Base-by-base conservation (phyloP, 768 basidiomycete species). In the Postia placenta region DNA sequence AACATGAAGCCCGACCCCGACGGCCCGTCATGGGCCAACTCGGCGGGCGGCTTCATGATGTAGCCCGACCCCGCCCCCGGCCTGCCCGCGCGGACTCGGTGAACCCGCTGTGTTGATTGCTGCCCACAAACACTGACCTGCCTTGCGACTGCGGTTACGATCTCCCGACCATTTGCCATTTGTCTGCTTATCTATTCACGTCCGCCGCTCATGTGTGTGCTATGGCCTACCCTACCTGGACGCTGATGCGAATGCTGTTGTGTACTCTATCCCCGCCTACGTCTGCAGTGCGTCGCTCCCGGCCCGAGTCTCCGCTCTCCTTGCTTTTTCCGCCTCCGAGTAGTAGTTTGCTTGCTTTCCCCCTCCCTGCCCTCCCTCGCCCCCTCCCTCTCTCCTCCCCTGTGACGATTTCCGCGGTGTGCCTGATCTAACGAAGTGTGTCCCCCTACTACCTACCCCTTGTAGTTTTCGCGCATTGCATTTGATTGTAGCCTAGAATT, bases 1-100 rank as follows among this genome's bases (percentile, higher is more conserved):
- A 51, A 51, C 20, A 52, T 60, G 51, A 62, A 62, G 53, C 58
- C 57, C 30, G 61, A 62, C 45, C 61, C 61, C 9, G 61, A 62
- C 45, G 61, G 48, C 49, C 28, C 35, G n/a, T 49, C 45, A 42
- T 56, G 56, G 56, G 40, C 40, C 12, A 43, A 36, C 47, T 14
- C 26, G 25, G 42, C 22, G 33, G 55, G 55, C 30, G 58, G 50
- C 20, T 42, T 53, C n/a, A 49, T 60, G 52, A 58, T 58, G 56
- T 57, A 48, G 30, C 15, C 15, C 5, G n/a, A n/a, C n/a, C n/a
- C n/a, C n/a, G n/a, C n/a, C n/a, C n/a, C n/a, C n/a, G n/a, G n/a
- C n/a, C n/a, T 9, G 33, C n/a, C 33, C n/a, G n/a, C 33, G 9
- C 9, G 9, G n/a, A 9, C 9, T 35, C n/a, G 9, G 33, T 35